Evolutionary conservation across 495 filamentous ascomycete species (phyloP).

Genomic region (Talaromyces liani): DNA sequence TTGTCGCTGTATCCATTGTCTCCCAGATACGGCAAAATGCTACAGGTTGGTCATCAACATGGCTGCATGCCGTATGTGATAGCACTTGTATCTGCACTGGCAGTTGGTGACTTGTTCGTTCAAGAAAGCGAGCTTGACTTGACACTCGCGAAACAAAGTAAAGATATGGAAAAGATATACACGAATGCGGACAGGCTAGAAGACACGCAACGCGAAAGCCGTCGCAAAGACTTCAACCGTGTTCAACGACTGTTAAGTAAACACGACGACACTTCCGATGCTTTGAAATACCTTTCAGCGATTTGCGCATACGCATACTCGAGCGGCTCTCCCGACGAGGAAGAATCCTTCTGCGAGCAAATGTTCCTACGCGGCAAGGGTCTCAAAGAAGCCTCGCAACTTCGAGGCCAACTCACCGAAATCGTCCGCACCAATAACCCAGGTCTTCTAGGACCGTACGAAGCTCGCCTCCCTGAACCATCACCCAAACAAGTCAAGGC

Average conservation of each 20-base stretch:
- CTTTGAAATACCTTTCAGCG: slow-evolving; percentile 82
- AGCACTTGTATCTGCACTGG: slow-evolving; percentile 80
- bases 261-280: slow-evolving; percentile 77
- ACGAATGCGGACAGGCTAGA: slow-evolving; percentile 60
- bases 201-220: slow-evolving; percentile 57
- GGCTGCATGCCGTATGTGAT: slow-evolving; percentile 80
- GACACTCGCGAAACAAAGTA: slow-evolving; percentile 27
- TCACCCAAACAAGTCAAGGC: slow-evolving; percentile 65
- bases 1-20: slow-evolving; percentile 85
- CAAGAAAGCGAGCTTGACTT: slow-evolving; percentile 70
- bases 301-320: slow-evolving; percentile 78
- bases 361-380: slow-evolving; percentile 83
- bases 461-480: slow-evolving; percentile 60
- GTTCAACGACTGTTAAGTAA: slow-evolving; percentile 72
- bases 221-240: slow-evolving; percentile 61
- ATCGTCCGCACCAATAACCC: slow-evolving; percentile 72
- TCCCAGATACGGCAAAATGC: slow-evolving; percentile 84
- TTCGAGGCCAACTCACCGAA: slow-evolving; percentile 72
- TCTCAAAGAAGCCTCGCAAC: slow-evolving; percentile 75
- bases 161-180: slow-evolving; percentile 38
- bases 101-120: slow-evolving; percentile 84
- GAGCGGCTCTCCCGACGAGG: slow-evolving; percentile 31
- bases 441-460: slow-evolving; percentile 50
- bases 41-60: slow-evolving; percentile 78
- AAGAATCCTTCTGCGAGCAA: slow-evolving; percentile 63